A percentile compares a stretch with the other conserved stretches of the same genome.
Conservation (phyloP, 1,284 basidiomycete genomes). For the Singerocomus rubriflavus region DNA sequence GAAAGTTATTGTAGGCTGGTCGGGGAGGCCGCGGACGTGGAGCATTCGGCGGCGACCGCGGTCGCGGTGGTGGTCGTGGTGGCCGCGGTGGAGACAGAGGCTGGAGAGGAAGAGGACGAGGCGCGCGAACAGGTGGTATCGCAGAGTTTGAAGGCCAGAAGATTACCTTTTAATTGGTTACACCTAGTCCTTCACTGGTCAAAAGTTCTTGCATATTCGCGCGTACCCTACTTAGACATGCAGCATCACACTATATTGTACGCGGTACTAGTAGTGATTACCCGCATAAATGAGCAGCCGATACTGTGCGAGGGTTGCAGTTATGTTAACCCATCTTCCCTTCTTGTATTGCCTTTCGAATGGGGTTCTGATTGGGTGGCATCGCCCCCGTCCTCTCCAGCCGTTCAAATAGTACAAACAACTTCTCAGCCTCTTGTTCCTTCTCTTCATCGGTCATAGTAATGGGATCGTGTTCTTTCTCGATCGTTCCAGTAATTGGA, state of each 20-base stretch:
- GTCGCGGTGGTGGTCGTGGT: conserved; percentile 35
- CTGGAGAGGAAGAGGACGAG: conserved; percentile 47
- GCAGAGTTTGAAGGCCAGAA: conserved; percentile 77
- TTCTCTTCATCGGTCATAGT: conserved; percentile 93
- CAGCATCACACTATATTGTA: not conserved
- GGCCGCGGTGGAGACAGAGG: conserved; percentile 41
- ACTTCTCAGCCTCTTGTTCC: conserved; percentile 83
- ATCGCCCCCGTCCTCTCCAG: conserved; percentile 73
- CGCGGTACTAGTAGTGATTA: not conserved
- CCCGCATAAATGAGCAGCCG: not conserved
- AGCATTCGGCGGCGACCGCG: conserved; percentile 38
- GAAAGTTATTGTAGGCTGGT: conserved; percentile 21
- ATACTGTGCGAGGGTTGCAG: not conserved
- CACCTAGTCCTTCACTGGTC: not conserved
- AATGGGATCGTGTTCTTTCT: conserved; percentile 36
- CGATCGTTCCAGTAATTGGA: conserved; percentile 74
- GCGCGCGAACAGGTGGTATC: conserved; percentile 71
- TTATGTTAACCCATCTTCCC: conserved; percentile 36
- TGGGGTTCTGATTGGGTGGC: conserved; percentile 63
- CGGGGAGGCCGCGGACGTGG: conserved; percentile 39
- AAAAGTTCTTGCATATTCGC: not conserved
- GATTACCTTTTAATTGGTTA: conserved; percentile 57
- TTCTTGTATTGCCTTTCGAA: conserved; percentile 62
- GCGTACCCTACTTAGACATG: not conserved
- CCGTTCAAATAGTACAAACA: conserved; percentile 87